Evolutionary conservation across 192 early-diverging fungal species (phyloP).

Genomic region (Umbelopsis vinacea): DNA sequence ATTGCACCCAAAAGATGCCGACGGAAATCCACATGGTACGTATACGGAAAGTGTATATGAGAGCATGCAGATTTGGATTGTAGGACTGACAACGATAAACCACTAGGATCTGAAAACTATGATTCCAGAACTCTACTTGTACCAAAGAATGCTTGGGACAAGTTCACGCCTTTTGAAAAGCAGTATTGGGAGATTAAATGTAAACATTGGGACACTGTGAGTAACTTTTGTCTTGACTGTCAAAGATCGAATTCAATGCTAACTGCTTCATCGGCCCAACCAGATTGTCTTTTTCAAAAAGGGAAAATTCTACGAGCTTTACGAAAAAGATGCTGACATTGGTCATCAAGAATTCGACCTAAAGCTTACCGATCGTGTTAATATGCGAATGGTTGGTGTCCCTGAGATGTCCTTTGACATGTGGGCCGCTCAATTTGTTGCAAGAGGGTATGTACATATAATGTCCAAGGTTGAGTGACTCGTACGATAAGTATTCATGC

Average conservation of each 20-base stretch:
- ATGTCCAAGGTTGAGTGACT: no score
- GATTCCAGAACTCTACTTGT: conserved; percentile 91
- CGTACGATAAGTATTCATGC: not conserved
- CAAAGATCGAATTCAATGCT: not conserved
- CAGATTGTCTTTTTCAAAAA: conserved; percentile 96
- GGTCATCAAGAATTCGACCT: conserved; percentile 96
- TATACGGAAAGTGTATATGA: conserved; percentile 1
- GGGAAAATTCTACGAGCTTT: conserved; percentile 99
- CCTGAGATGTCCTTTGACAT: conserved; percentile 93
- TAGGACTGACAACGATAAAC: not conserved
- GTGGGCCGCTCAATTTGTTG: conserved; percentile 96
- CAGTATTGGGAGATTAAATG: conserved; percentile 99
- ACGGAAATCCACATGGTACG: conserved; percentile 65
- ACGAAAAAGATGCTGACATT: conserved; percentile 97
- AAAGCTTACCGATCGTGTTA: conserved; percentile 93
- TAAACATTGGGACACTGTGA: conserved; percentile 89
- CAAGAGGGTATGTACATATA: conserved; percentile 70
- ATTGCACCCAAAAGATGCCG: conserved; percentile 75
- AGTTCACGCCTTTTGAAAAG: conserved; percentile 94
- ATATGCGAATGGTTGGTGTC: conserved; percentile 99
- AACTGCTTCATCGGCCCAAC: not conserved
- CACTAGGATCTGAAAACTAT: conserved; percentile 72
- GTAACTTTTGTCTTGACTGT: not conserved
- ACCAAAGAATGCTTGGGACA: conserved; percentile 76
- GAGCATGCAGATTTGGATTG: not conserved